A percentile compares a stretch with the other conserved stretches of the same genome.
Evolutionary conservation across 805 yeast genomes (phyloP).

Genomic region (Metschnikowia gelsemii): DNA sequence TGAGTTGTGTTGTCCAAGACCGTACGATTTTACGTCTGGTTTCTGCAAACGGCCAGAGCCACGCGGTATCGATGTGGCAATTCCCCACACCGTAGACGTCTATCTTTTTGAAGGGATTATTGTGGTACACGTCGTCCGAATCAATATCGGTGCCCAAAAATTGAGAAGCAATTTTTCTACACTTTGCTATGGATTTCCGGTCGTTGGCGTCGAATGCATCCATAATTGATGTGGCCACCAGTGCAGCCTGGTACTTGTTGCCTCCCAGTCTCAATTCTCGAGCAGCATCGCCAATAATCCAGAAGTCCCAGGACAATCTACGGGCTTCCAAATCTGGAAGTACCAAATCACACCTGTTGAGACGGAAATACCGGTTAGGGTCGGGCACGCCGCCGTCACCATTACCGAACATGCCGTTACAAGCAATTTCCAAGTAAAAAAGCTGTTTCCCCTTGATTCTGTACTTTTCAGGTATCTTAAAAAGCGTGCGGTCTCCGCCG

Average conservation of each 20-base stretch:
- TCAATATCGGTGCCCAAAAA: conserved; percentile 68
- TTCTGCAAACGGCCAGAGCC: conserved; percentile 99
- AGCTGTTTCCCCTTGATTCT: conserved; percentile 50
- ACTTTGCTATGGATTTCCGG: conserved; percentile 51
- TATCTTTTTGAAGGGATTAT: conserved; percentile 37
- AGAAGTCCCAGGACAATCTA: conserved; percentile 73
- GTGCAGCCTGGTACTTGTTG: conserved; percentile 80
- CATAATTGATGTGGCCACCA: conserved; percentile 79
- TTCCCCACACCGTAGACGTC: conserved; percentile 87
- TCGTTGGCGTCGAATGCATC: conserved; percentile 76
- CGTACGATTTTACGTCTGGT: conserved; percentile 89
- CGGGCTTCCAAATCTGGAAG: conserved; percentile 81
- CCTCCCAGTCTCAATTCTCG: conserved; percentile 69
- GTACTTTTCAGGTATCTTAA: conserved; percentile 53
- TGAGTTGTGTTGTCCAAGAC: conserved; percentile 92
- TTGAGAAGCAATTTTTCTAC: conserved; percentile 64
- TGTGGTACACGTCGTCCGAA: conserved; percentile 53
- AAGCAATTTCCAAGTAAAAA: conserved; percentile 85
- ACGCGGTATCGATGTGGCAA: conserved; percentile 97
- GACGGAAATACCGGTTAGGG: conserved; percentile 66
- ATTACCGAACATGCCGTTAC: conserved; percentile 90
- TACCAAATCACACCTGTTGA: conserved; percentile 72
- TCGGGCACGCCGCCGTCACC: conserved; percentile 69
- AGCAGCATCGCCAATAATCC: conserved; percentile 89
- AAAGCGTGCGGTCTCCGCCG: conserved; percentile 79